Conservation (phyloP, 2,329 filamentous ascomycete genomes). For the Colletotrichum chrysophilum region DNA sequence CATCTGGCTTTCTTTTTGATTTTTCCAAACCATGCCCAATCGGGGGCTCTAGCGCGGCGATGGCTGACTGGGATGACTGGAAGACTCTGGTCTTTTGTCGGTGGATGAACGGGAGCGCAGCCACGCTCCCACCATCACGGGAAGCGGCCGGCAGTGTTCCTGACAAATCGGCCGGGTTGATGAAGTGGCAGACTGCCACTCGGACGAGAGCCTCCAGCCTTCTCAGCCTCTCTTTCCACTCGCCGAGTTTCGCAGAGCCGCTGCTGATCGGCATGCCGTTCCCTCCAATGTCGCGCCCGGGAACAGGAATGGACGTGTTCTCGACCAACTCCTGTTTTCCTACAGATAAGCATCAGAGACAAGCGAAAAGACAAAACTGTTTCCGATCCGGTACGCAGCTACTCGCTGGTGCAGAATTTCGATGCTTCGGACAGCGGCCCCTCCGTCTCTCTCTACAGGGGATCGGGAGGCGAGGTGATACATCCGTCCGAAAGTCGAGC, state of each 20-base stretch:
- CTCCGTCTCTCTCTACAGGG: neutral
- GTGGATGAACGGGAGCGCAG: neutral
- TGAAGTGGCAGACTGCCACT: neutral
- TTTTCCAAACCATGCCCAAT: constrained; percentile 7
- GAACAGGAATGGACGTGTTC: constrained; percentile 1
- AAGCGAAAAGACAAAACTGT: neutral
- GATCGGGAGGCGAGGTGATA: constrained; percentile 18
- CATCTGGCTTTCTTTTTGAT: neutral
- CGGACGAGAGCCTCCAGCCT: neutral
- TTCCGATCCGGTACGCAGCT: neutral
- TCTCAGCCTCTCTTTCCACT: neutral
- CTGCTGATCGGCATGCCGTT: constrained; percentile 11
- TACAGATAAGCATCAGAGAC: neutral
- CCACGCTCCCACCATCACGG: neutral
- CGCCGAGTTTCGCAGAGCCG: constrained; percentile 10
- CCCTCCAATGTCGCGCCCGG: neutral
- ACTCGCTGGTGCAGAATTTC: neutral
- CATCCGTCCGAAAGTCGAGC: constrained; percentile 3
- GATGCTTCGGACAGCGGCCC: neutral
- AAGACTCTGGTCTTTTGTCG: neutral
- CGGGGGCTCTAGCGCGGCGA: neutral
- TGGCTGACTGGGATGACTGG: neutral
- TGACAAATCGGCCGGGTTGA: neutral
- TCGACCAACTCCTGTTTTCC: neutral
- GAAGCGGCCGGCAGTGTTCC: neutral